Percentiles rank a stretch among this genome's conserved stretches.
Conservation (phyloP, 139 green algal species). For the Micractinium conductrix region DNA sequence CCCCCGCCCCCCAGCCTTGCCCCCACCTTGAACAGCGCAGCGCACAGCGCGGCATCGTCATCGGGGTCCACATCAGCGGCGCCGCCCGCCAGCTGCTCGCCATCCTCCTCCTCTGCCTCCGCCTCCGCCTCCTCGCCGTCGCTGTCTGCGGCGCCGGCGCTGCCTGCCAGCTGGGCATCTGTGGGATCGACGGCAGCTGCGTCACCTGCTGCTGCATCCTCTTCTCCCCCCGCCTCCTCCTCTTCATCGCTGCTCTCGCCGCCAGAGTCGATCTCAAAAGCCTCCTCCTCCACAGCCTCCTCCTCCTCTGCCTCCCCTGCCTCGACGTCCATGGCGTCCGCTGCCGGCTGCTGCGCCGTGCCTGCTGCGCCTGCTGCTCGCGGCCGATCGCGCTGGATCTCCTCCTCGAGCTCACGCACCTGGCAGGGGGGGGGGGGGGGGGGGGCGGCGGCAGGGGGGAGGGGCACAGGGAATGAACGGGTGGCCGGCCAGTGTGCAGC, state of each 20-base stretch:
- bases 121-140: not conserved
- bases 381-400: constrained; percentile 29
- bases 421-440: not conserved
- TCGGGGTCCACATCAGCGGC: constrained; percentile 60
- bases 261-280: constrained; percentile 32
- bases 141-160: not conserved
- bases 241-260: constrained; percentile 44
- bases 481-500: not conserved
- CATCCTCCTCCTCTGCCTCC: constrained; percentile 37
- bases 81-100: constrained; percentile 61
- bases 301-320: constrained; percentile 39
- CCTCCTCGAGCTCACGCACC: constrained; percentile 30
- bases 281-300: constrained; percentile 24
- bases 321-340: constrained; percentile 3
- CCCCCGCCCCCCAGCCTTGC: not conserved
- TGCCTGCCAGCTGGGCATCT: not conserved
- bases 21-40: constrained; percentile 76
- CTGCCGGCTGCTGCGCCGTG: not conserved
- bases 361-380: not conserved
- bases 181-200: not conserved
- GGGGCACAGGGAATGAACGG: not conserved
- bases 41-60: constrained; percentile 80
- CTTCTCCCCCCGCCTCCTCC: constrained; percentile 39
- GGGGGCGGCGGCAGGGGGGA: not conserved
- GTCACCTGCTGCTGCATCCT: constrained; percentile 31